Base-by-base conservation (phyloP, 345 rosid genomes). In the Mercurialis annua region DNA sequence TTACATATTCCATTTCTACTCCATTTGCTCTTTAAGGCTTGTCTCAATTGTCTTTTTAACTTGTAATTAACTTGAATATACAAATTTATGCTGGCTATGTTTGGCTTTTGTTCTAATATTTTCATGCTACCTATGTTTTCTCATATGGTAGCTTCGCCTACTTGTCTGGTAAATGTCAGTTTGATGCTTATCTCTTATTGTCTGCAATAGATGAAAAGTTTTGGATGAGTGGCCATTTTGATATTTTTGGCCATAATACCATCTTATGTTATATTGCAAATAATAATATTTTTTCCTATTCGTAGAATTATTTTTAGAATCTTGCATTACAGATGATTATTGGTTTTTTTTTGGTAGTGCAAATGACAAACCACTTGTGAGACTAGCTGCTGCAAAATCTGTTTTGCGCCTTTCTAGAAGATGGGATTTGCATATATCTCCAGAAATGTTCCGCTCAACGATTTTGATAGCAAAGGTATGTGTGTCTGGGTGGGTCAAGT, bases 381-480 rank as follows among this genome's bases (percentile, higher is more conserved):
- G 91, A 83, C 70, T 90, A 70, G 91, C 92, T 75, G 92, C 96
- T 61, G 89, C 98, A 71, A 90, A 90, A 81, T 84, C 96, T 70
- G 82, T 93, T 73, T 85, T 93, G 61, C 85, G 59, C 65, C 92
- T 93, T 65, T 87, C 97, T 57, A 86, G 87, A 77, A 93, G 83
- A 86, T 93, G 93, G 97, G 94, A 93, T 89, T 79, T 88, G 59
- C 85, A 87, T 77, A 83, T 93, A 69, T 80, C 92, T 62, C 90
- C 97, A 20, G 82, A 82, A 65, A 61, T 85, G 51, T 93, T 90
- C 59, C 82, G 74, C 62, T 72, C 68, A 48, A 87, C 96, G 50
- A 68, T 90, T 61, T 71, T 78, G 78, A 75, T 83, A 63, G 86
- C 85, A 69, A 89, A 87, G 92, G 98, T 88, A 77, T 65, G 75